Evolutionary conservation across 352 stramenopile genomes (phyloP).

Genomic region (Phytopythium aichiense): DNA sequence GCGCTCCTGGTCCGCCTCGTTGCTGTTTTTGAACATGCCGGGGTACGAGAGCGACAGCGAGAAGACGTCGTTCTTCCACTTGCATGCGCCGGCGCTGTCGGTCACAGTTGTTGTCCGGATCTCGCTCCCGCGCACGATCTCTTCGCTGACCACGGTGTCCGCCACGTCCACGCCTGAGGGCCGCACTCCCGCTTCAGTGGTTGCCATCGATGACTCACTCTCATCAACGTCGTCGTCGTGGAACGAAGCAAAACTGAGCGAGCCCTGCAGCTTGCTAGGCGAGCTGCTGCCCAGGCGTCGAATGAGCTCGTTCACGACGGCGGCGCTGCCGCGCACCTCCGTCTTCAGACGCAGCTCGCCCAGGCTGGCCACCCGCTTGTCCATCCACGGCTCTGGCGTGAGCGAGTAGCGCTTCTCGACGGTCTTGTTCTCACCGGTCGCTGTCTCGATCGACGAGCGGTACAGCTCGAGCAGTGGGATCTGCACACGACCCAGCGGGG

Average conservation of each 20-base stretch:
- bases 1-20: conserved; percentile 17
- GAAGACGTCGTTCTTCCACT: conserved; percentile 65
- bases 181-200: background rate
- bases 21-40: conserved; percentile 48
- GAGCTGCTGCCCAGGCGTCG: conserved; percentile 28
- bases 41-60: conserved; percentile 59
- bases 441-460: conserved; percentile 41
- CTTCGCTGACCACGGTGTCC: background rate
- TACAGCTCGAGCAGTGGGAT: conserved; percentile 62
- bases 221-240: conserved; percentile 36
- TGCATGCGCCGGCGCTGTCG: conserved; percentile 17
- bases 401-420: conserved; percentile 54
- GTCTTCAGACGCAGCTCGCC: conserved; percentile 68
- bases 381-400: conserved; percentile 70
- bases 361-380: conserved; percentile 44
- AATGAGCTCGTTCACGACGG: conserved; percentile 47
- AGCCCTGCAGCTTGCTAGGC: conserved; percentile 46
- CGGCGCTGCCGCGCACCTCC: conserved; percentile 55
- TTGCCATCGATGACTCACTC: conserved; percentile 8
- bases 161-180: background rate
- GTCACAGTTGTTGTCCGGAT: conserved; percentile 37
- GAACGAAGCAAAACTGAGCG: conserved; percentile 50
- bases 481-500: conserved; percentile 58
- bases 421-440: conserved; percentile 45
- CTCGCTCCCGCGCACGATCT: conserved; percentile 19